These are phyloP conservation scores for Aplosporella prunicola DNA, from an alignment of 2,329 filamentous ascomycete genomes.

Conservation along the genomic window DNA sequence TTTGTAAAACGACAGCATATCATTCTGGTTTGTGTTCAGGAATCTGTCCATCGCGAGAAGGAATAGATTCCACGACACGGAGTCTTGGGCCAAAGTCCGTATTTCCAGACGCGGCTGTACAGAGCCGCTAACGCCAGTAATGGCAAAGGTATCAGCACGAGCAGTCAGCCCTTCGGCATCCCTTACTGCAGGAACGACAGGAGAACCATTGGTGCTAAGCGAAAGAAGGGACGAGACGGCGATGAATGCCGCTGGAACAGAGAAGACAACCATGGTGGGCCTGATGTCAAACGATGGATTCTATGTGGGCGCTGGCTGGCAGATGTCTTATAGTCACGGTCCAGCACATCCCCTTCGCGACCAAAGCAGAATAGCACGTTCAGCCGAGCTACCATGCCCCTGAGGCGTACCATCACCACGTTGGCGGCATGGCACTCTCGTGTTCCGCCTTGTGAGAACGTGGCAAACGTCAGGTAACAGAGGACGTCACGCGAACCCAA, in stretches of 20 bases:
- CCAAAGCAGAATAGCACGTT: too few relatives aligned
- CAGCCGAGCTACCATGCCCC: too few relatives aligned
- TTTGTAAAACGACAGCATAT: slow-evolving; percentile 64
- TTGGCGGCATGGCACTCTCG: too few relatives aligned
- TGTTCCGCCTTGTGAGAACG: not conserved
- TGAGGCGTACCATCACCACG: too few relatives aligned
- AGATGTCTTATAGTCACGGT: too few relatives aligned
- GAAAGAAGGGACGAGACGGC: not conserved
- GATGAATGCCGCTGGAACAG: not conserved
- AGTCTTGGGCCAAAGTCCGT: slow-evolving; percentile 50
- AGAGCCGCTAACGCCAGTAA: slow-evolving; percentile 17
- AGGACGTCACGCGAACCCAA: slow-evolving; percentile 4
- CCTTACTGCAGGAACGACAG: not conserved
- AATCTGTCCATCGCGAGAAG: slow-evolving; percentile 63
- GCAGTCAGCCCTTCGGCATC: slow-evolving; percentile 2
- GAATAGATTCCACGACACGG: slow-evolving; percentile 66
- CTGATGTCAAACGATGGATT: too few relatives aligned
- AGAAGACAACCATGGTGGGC: slow-evolving; percentile 1
- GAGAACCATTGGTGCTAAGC: slow-evolving; percentile 2
- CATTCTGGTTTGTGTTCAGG: slow-evolving; percentile 54
- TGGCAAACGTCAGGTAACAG: not conserved
- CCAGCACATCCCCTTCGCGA: too few relatives aligned
- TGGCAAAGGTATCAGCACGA: slow-evolving; percentile 12
- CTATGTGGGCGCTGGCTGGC: too few relatives aligned
- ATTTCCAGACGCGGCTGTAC: slow-evolving; percentile 53